Conservation (phyloP, 148 eudicot species). For the Nepenthes gracilis region DNA sequence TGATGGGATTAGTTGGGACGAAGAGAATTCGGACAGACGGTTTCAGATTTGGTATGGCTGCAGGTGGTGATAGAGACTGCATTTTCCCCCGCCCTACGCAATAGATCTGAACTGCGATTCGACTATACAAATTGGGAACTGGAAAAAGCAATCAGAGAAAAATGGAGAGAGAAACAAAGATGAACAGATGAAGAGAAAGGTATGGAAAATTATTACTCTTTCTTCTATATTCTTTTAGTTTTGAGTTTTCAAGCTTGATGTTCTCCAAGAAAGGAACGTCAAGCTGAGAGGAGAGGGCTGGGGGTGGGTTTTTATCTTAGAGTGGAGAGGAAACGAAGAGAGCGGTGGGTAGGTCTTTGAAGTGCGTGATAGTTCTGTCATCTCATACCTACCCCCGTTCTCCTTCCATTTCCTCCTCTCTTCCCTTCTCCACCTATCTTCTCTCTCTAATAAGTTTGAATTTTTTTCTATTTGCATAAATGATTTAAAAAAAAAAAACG, state of each 20-base stretch:
- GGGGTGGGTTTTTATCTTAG: slow-evolving; percentile 25
- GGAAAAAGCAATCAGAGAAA: background rate
- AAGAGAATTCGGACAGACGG: slow-evolving; percentile 6
- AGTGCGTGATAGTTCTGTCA: slow-evolving; percentile 24
- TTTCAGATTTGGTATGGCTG: slow-evolving; percentile 23
- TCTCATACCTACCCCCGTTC: slow-evolving; percentile 54
- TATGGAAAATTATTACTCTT: background rate
- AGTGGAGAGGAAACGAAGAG: background rate
- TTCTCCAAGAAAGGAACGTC: slow-evolving; percentile 15
- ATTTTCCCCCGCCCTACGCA: slow-evolving; percentile 13
- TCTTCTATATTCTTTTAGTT: background rate
- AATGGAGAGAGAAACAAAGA: background rate
- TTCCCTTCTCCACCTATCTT: background rate
- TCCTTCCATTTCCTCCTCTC: background rate
- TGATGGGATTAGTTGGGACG: slow-evolving; percentile 5
- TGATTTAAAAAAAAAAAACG: no score
- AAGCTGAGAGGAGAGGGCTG: slow-evolving; percentile 33
- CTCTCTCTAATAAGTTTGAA: no score
- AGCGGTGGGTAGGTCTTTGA: slow-evolving; percentile 17
- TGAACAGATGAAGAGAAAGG: no score
- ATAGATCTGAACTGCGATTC: no score
- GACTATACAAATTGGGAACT: background rate
- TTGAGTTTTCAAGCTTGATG: slow-evolving; percentile 30
- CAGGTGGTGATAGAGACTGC: slow-evolving; percentile 39
- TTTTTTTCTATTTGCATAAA: no score